phyloP scores from a whole-genome alignment of 192 early-diverging fungal genomes.

The Backusella australiensis region DNA sequence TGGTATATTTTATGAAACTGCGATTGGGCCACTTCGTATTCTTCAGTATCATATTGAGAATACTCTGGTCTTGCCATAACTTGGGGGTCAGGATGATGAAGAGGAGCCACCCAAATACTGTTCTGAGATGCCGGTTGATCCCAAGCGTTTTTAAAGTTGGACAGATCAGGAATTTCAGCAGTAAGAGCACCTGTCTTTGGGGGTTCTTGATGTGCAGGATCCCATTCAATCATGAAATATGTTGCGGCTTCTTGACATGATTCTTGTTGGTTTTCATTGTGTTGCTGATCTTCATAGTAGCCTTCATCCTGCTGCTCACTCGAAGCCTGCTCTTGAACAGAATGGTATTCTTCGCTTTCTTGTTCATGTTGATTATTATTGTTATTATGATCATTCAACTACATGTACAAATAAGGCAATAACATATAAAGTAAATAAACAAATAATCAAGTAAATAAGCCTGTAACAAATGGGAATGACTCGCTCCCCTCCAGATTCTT shows the following conservation, averaged over 20 bases:
- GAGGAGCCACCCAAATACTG: constrained; percentile 25
- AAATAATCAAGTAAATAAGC: not conserved
- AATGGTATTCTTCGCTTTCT: not conserved
- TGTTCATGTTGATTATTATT: not conserved
- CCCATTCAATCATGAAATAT: constrained; percentile 27
- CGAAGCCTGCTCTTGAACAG: not conserved
- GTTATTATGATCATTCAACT: not conserved
- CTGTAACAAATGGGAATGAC: not conserved
- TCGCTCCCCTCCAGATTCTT: not conserved
- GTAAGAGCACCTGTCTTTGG: constrained; percentile 12
- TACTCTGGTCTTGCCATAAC: constrained; percentile 10
- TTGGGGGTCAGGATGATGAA: constrained; percentile 16
- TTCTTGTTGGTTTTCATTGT: not conserved
- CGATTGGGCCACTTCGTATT: not conserved
- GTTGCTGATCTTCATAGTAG: not conserved
- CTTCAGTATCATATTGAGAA: not conserved
- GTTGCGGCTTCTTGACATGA: not conserved
- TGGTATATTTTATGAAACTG: not conserved
- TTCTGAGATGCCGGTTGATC: constrained; percentile 13
- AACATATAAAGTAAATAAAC: not conserved
- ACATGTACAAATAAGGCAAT: too few species aligned
- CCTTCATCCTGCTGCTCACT: not conserved
- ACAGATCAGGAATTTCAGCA: constrained; percentile 21
- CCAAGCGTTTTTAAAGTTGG: constrained; percentile 26
- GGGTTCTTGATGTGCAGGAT: constrained; percentile 22